Base-by-base conservation (phyloP, 345 rosid species). In the Moricandia moricandioides region DNA sequence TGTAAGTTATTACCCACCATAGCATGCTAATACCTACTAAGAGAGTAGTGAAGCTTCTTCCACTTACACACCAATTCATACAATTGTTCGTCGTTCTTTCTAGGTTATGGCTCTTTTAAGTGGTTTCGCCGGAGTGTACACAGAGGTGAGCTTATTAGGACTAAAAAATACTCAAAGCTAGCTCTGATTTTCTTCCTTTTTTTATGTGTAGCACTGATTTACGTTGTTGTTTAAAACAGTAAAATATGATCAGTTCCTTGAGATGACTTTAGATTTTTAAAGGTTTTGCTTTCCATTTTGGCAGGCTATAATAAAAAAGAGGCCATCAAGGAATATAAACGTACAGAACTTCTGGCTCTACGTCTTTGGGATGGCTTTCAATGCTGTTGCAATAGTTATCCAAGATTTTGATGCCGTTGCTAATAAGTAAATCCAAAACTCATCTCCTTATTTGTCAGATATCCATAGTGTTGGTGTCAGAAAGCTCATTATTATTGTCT, bases 331-430 rank as follows among this genome's bases (percentile, higher is more conserved):
- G 79, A 92, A 95, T 75, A 85, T 95, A 72, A 95, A 92, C 70
- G 99, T 90, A 72, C 98, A 95, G 76, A 95, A 95, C 73, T 90
- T 95, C 84, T 95, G 97, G 96, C 75, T 95, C 74, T 95, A 95
- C 73, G 84, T 88, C 70, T 95, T 92, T 59, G 99, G 99, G 79
- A 92, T 95, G 97, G 83, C 82, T 73, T 95, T 95, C 87, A 95
- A 95, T 85, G 97, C 96, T 69, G 52, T 87, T 73, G 99, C 96
- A 12, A 95, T 92, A 69, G 68, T 95, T 66, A 73, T 89, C 72
- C 98, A 92, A 87, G 99, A 95, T 87, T 90, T 89, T 54, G 96
- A 88, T 71, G 97, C 97, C 14, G 97, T 92, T 74, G 77, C 80
- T 76, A 88, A 89, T 84, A 86, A 87, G 99, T 92, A 90, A 82